Evolutionary conservation across 1,284 basidiomycete genomes (phyloP), one percentile per base, ranked within the genome.

Genomic region (Apiotrichum brassicae): DNA sequence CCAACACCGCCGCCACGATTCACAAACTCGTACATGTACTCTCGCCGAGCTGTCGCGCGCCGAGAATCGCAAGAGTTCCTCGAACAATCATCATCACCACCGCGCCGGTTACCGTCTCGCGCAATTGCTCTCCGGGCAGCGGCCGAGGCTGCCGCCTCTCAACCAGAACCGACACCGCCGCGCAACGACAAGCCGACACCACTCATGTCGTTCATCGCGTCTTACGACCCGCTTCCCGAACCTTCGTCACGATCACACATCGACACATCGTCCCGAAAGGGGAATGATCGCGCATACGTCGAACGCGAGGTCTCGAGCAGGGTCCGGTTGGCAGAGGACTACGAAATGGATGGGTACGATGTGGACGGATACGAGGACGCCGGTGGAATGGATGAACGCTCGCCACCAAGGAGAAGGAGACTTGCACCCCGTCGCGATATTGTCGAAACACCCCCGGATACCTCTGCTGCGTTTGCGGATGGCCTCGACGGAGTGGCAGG

Each of bases 1-100:
- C 67, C 69, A 6, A 63, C 63, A 13, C 69, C 69, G 2, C 69
- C 69, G 2, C 54, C 61, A 25, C 48, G 69, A 24, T 56, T 70
- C 26, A 49, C 47, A 18, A 69, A 66, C 45, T 59, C 66, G 0
- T 68, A 70, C 40, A 46, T 59, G 12, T 49, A 55, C 28, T 47
- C 50, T 7, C 35, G 36, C 7, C 40, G 35, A 19, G 44, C 35
- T 4, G 26, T 18, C 22, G 47, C 41, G 26, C 30, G 43, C n/a
- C 43, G 43, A 16, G 43, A 36, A 4, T 9, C 13, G 6, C 16
- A 35, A 14, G 30, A 33, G 18, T 12, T 8, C 24, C 23, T 22
- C 16, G 18, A 22, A 3, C 43, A 32, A 18, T 23, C 39, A 12
- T 16, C 37, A 35, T 34, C 49, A 18, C 39, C 40, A 14, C 37